These are phyloP conservation scores for Pichia cabralensis DNA, from an alignment of 805 yeast species.

Conservation along the genomic window DNA sequence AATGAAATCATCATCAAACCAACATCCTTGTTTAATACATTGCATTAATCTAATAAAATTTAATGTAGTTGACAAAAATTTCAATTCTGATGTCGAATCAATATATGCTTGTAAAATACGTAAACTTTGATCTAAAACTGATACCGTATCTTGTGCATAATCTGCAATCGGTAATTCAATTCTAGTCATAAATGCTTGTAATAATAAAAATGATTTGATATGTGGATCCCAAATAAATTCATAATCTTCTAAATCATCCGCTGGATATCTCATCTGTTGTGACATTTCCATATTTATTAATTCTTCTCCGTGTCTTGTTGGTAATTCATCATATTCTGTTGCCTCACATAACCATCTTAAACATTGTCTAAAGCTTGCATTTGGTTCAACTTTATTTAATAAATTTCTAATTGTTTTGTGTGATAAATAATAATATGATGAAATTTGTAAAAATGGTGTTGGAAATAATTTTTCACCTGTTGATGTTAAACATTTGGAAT, in stretches of 20 bases:
- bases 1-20: constrained; percentile 75
- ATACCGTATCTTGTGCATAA: constrained; percentile 85
- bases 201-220: constrained; percentile 60
- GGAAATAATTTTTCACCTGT: constrained; percentile 41
- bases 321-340: constrained; percentile 76
- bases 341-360: constrained; percentile 50
- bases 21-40: constrained; percentile 77
- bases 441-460: constrained; percentile 74
- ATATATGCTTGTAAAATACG: constrained; percentile 90
- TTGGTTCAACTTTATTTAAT: constrained; percentile 37
- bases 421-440: constrained; percentile 88
- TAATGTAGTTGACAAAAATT: constrained; percentile 53
- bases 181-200: constrained; percentile 65
- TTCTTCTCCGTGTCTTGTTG: constrained; percentile 89
- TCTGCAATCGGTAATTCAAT: constrained; percentile 88
- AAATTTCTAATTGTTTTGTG: constrained; percentile 77
- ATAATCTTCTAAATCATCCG: constrained; percentile 42
- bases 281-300: constrained; percentile 78
- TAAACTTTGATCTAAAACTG: constrained; percentile 87
- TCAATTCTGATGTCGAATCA: constrained; percentile 81
- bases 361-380: constrained; percentile 49
- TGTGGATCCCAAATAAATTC: constrained; percentile 82
- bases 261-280: constrained; percentile 55
- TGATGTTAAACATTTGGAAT: constrained; percentile 62
- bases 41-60: constrained; percentile 65